Base-by-base conservation (phyloP, 148 eudicot genomes). In the Silene latifolia region DNA sequence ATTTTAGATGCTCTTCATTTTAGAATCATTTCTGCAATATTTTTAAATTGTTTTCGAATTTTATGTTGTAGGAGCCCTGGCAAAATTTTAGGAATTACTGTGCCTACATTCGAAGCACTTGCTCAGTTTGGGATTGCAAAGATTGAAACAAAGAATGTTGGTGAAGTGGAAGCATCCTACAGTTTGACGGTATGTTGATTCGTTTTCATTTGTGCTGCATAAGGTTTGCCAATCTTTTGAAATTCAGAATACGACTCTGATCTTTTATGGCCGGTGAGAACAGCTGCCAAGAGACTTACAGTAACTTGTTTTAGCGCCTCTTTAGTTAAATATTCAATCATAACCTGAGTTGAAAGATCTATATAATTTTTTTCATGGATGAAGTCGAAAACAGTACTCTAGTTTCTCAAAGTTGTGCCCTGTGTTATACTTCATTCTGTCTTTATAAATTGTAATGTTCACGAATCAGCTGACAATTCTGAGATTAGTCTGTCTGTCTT, bases 51-150 rank as follows among this genome's bases (percentile, higher is more conserved):
- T 46, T 20, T 44, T 5, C 13, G 53, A 51, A 44, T 39, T 35
- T 71, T 66, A 3, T 63, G 51, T 83, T 76, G 23, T 80, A 94
- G 98, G 97, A 94, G 97, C 77, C 93, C 96, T 65, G 98, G 98
- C 59, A 91, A 90, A 78, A 90, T 94, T 69, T 46, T 87, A 76
- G 83, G 93, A 77, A 82, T 94, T 73, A 84, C 90, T 59, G 85
- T 87, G 35, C 98, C 90, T 58, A 90, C 96, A 74, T 94, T 94
- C 84, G 95, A 94, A 91, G 97, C 97, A 59, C 90, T 94, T 4
- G 84, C 96, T 48, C 98, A 94, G 82, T 84, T 82, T 78, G 98
- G 98, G 46, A 87, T 78, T 72, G 97, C 98, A 84, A 88, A 81
- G 18, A 87, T 90, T 76, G 88, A 87, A 27, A 83, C 93, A 42